Conservation (phyloP, 2,329 filamentous ascomycete genomes). For the Talaromyces pinophilus region DNA sequence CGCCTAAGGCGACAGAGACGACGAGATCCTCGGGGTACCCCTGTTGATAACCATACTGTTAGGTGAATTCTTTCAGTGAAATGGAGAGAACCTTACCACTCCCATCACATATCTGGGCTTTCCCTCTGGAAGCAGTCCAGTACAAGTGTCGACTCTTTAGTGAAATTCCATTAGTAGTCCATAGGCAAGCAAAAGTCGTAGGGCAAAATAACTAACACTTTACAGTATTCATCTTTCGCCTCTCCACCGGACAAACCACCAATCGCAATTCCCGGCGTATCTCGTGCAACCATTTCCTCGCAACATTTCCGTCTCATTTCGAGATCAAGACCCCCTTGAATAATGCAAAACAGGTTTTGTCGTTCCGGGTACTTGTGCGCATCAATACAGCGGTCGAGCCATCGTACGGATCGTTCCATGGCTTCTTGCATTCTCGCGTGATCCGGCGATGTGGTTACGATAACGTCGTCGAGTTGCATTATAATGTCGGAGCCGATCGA, state of each 20-base stretch:
- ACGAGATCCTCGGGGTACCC: conserved; percentile 95
- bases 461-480: conserved; percentile 98
- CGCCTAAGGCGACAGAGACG: conserved; percentile 88
- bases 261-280: conserved; percentile 95
- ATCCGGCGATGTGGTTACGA: conserved; percentile 93
- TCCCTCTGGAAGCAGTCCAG: conserved; percentile 75
- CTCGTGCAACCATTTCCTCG: conserved; percentile 78
- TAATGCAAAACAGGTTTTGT: conserved; percentile 98
- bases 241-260: conserved; percentile 93
- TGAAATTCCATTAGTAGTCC: neutral
- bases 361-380: conserved; percentile 79
- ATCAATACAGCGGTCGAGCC: conserved; percentile 92
- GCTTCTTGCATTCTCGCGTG: conserved; percentile 84
- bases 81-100: conserved; percentile 59
- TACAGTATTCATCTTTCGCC: conserved; percentile 88
- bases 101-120: conserved; percentile 99
- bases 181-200: neutral
- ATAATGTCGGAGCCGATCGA: conserved; percentile 98
- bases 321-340: conserved; percentile 90
- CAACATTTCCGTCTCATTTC: conserved; percentile 84
- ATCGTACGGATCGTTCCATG: conserved; percentile 90
- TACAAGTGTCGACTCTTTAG: conserved; percentile 73
- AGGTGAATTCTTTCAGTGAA: neutral
- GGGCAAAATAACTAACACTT: conserved; percentile 55
- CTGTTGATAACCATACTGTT: conserved; percentile 36